These are phyloP conservation scores for Baorangia bicolor DNA, from an alignment of 768 basidiomycete species.

Conservation along the genomic window DNA sequence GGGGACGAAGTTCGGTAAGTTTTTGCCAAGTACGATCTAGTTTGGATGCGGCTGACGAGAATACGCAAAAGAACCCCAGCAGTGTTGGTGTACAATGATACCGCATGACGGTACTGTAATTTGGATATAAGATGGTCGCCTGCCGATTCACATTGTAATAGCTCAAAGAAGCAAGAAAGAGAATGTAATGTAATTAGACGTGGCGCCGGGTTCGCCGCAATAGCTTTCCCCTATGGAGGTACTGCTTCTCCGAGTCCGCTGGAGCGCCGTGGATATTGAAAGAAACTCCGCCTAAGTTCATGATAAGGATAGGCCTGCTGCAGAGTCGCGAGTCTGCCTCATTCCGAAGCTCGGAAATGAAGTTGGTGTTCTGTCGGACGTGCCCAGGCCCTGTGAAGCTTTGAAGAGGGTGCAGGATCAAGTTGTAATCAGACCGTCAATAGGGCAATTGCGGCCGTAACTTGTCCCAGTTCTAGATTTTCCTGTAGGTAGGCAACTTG, in stretches of 20 bases:
- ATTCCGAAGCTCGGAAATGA: background rate
- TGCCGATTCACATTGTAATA: background rate
- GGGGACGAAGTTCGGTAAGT: conserved; percentile 38
- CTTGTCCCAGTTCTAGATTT: too few relatives aligned
- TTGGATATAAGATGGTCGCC: background rate
- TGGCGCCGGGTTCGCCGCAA: background rate
- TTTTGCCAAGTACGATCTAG: background rate
- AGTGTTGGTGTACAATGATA: conserved; percentile 31
- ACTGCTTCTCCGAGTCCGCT: background rate
- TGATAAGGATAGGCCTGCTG: too few relatives aligned
- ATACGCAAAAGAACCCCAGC: conserved; percentile 26
- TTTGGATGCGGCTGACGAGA: background rate
- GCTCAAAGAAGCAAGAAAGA: background rate
- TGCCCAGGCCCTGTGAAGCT: too few relatives aligned
- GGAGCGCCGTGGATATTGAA: too few relatives aligned
- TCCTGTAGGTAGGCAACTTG: too few relatives aligned
- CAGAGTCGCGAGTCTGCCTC: background rate
- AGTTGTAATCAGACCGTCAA: background rate
- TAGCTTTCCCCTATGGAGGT: background rate
- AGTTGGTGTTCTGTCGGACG: too few relatives aligned
- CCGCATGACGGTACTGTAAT: background rate
- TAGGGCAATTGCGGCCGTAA: background rate
- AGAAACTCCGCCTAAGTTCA: too few relatives aligned
- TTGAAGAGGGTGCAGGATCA: too few relatives aligned
- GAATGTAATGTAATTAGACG: background rate